These are phyloP conservation scores for Puccinia novopanici DNA, from an alignment of 1,284 basidiomycete species.

Conservation along the genomic window DNA sequence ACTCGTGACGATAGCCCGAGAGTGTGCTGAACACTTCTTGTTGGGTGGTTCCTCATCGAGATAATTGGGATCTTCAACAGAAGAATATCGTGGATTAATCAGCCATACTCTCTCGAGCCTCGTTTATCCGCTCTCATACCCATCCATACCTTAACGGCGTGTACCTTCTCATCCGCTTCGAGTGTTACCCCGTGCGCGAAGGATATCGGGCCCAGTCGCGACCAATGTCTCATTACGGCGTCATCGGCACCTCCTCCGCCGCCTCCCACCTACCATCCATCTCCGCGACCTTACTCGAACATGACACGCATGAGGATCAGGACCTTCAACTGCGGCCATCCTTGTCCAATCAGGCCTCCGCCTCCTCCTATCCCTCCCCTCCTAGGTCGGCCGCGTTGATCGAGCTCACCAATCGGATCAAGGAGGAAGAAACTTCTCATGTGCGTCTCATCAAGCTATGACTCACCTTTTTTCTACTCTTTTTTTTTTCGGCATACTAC, in stretches of 20 bases:
- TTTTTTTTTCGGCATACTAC: too few species aligned
- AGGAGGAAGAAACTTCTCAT: conserved; percentile 11
- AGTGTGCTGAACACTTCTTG: background rate
- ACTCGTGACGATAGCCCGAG: conserved; percentile 26
- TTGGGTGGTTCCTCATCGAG: conserved; percentile 5
- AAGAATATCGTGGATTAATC: background rate
- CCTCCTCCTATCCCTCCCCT: conserved; percentile 13
- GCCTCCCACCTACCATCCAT: background rate
- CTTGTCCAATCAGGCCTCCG: background rate
- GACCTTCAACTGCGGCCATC: conserved; percentile 8
- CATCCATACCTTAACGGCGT: background rate
- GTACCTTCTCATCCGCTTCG: background rate
- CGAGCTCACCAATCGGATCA: conserved; percentile 20
- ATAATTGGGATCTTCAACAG: conserved; percentile 19
- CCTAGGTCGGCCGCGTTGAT: background rate
- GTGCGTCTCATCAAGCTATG: too few species aligned
- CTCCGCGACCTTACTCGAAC: background rate
- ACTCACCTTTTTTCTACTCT: conserved; percentile 12
- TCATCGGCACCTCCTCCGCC: conserved; percentile 1
- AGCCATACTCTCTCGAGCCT: conserved; percentile 11
- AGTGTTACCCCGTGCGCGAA: background rate
- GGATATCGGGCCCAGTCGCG: too few species aligned
- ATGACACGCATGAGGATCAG: background rate
- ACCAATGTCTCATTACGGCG: conserved; percentile 25
- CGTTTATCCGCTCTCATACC: conserved; percentile 8